phyloP scores from a whole-genome alignment of 140 eudicot species.

The Ambrosia hybrid region DNA sequence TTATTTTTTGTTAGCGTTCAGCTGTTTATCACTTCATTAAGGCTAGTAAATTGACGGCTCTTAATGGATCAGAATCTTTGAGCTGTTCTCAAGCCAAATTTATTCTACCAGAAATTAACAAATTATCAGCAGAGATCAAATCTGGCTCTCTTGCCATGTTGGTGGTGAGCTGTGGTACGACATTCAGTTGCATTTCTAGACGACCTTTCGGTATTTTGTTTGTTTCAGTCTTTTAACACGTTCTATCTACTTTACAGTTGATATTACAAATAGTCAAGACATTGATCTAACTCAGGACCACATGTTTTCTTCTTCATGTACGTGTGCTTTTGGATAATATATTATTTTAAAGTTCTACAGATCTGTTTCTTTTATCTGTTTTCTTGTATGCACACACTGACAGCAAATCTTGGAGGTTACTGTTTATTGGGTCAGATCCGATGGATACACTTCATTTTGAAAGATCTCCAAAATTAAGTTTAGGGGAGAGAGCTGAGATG shows the following conservation, averaged over 20 bases:
- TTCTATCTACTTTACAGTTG: conserved; percentile 47
- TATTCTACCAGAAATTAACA: conserved; percentile 71
- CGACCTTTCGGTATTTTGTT: neutral
- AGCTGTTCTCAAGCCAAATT: conserved; percentile 45
- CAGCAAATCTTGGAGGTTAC: conserved; percentile 60
- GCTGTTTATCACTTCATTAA: conserved; percentile 67
- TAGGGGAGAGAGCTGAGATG: conserved; percentile 75
- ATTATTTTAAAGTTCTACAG: neutral
- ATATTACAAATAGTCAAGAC: conserved; percentile 31
- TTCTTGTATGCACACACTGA: conserved; percentile 25
- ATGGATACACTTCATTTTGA: conserved; percentile 66
- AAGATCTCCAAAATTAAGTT: conserved; percentile 57
- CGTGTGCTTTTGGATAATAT: conserved; percentile 15
- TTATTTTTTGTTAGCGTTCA: conserved; percentile 48
- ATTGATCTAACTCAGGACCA: conserved; percentile 48
- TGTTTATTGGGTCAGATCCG: conserved; percentile 77
- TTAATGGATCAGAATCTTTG: conserved; percentile 37
- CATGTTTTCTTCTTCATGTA: conserved; percentile 57
- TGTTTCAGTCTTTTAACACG: conserved; percentile 10
- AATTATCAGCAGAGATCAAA: conserved; percentile 53
- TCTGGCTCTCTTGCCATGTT: conserved; percentile 56
- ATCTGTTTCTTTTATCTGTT: conserved; percentile 11
- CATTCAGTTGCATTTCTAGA: neutral
- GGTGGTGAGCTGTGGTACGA: conserved; percentile 78
- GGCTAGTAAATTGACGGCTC: conserved; percentile 49